Conservation (phyloP, 805 yeast species). For the Yamadazyma scolyti region DNA sequence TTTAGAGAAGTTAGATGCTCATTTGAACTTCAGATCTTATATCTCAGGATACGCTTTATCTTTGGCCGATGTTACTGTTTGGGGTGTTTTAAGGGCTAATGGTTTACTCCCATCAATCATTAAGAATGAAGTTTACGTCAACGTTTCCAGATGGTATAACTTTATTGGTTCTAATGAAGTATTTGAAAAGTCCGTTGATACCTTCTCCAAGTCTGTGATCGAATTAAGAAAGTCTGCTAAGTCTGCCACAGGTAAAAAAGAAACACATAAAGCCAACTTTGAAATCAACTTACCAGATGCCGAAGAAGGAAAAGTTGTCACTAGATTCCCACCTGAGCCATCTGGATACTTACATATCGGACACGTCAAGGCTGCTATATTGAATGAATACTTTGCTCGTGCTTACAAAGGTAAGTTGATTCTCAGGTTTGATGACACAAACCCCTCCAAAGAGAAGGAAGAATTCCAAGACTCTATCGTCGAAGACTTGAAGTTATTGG, state of each 20-base stretch:
- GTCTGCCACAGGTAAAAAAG: slow-evolving; percentile 61
- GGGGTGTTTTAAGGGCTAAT: slow-evolving; percentile 94
- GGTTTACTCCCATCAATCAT: slow-evolving; percentile 89
- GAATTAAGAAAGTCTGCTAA: slow-evolving; percentile 69
- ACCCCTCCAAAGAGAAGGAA: slow-evolving; percentile 92
- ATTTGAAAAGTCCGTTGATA: slow-evolving; percentile 69
- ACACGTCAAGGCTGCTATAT: slow-evolving; percentile 96
- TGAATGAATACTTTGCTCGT: slow-evolving; percentile 95
- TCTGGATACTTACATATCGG: slow-evolving; percentile 99
- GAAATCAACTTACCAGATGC: slow-evolving; percentile 94
- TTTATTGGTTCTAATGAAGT: slow-evolving; percentile 62
- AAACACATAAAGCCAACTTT: slow-evolving; percentile 88
- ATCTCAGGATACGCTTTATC: slow-evolving; percentile 64
- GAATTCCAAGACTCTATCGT: slow-evolving; percentile 93
- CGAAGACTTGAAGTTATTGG: slow-evolving; percentile 86
- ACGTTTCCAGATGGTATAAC: slow-evolving; percentile 91
- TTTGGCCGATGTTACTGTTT: slow-evolving; percentile 78
- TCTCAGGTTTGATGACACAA: slow-evolving; percentile 96
- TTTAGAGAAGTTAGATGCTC: slow-evolving; percentile 77
- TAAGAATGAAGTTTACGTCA: slow-evolving; percentile 78
- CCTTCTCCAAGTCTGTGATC: slow-evolving; percentile 61
- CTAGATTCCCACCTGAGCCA: slow-evolving; percentile 99
- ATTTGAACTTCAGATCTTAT: slow-evolving; percentile 81
- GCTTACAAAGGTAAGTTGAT: slow-evolving; percentile 94
- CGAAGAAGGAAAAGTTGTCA: slow-evolving; percentile 89